Evolutionary conservation across 2,329 filamentous ascomycete genomes (phyloP).

Genomic region (Pestalotiopsis sp.): DNA sequence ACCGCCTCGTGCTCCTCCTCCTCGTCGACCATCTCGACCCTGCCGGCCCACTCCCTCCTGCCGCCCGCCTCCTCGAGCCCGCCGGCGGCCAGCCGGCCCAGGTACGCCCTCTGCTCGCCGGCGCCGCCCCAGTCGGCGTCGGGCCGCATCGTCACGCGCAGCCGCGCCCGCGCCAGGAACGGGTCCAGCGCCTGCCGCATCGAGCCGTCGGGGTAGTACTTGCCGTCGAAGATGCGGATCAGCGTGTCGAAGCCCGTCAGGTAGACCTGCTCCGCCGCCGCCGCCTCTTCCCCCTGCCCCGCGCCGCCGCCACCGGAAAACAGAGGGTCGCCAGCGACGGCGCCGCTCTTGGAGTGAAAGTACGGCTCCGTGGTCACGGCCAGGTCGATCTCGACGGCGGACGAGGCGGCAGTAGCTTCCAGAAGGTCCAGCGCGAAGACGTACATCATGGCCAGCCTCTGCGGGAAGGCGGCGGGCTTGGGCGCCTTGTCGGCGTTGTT

Average conservation of each 20-base stretch:
- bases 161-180: constrained; percentile 61
- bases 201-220: constrained; percentile 61
- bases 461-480: constrained; percentile 66
- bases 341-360: constrained; percentile 69
- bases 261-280: constrained; percentile 57
- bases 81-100: constrained; percentile 47
- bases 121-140: constrained; percentile 60
- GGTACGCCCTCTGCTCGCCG: constrained; percentile 53
- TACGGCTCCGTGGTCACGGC: constrained; percentile 71
- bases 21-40: constrained; percentile 60
- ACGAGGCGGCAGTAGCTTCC: not conserved
- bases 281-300: constrained; percentile 5
- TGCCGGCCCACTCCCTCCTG: constrained; percentile 54
- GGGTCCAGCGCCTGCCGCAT: constrained; percentile 58
- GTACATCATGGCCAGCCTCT: constrained; percentile 71
- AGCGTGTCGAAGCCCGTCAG: constrained; percentile 77
- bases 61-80: constrained; percentile 55
- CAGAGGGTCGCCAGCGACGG: constrained; percentile 43
- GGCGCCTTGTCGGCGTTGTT: constrained; percentile 68
- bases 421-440: constrained; percentile 61
- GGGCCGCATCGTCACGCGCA: constrained; percentile 65
- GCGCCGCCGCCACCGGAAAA: constrained; percentile 13
- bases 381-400: constrained; percentile 54
- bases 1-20: constrained; percentile 38
- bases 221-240: constrained; percentile 69